Evolutionary conservation across 2,329 filamentous ascomycete genomes (phyloP).

Genomic region (Penicillium janthinellum): DNA sequence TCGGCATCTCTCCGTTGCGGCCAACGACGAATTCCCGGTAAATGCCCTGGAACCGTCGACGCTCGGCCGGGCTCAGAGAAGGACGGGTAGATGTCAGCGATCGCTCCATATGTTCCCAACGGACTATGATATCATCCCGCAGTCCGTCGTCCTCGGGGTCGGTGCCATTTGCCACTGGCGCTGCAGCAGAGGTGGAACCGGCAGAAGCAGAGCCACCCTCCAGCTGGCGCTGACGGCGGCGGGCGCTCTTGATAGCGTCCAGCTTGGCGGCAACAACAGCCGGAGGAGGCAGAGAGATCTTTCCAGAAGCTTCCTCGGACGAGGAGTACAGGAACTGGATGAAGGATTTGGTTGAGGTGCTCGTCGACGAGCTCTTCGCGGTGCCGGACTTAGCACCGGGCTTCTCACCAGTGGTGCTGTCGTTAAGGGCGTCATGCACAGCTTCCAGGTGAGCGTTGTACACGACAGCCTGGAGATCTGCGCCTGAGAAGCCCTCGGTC

Average conservation of each 20-base stretch:
- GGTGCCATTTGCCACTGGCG: constrained; percentile 25
- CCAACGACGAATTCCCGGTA: constrained; percentile 93
- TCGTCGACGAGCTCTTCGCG: constrained; percentile 32
- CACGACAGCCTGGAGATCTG: constrained; percentile 89
- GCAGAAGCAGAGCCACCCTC: constrained; percentile 38
- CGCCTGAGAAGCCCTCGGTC: constrained; percentile 90
- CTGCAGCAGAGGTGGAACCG: constrained; percentile 8
- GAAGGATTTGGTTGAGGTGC: constrained; percentile 54
- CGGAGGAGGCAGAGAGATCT: constrained; percentile 69
- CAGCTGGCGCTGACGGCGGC: constrained; percentile 62
- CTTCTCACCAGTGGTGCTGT: constrained; percentile 49
- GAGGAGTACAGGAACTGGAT: constrained; percentile 81
- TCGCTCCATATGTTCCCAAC: constrained; percentile 79
- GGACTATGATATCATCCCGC: constrained; percentile 73
- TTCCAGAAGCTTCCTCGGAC: constrained; percentile 54
- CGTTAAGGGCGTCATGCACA: constrained; percentile 86
- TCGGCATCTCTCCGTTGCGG: constrained; percentile 91
- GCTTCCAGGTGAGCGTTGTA: constrained; percentile 97
- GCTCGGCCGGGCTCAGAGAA: constrained; percentile 80
- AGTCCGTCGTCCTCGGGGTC: constrained; percentile 35
- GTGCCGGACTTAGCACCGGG: constrained; percentile 31
- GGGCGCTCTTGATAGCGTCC: constrained; percentile 71
- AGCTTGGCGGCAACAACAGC: constrained; percentile 81
- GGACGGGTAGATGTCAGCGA: constrained; percentile 75
- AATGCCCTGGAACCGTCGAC: constrained; percentile 72